Percentiles rank a stretch among this genome's conserved stretches.
Conservation (phyloP, 352 stramenopile genomes). For the Saprolegnia diclina region DNA sequence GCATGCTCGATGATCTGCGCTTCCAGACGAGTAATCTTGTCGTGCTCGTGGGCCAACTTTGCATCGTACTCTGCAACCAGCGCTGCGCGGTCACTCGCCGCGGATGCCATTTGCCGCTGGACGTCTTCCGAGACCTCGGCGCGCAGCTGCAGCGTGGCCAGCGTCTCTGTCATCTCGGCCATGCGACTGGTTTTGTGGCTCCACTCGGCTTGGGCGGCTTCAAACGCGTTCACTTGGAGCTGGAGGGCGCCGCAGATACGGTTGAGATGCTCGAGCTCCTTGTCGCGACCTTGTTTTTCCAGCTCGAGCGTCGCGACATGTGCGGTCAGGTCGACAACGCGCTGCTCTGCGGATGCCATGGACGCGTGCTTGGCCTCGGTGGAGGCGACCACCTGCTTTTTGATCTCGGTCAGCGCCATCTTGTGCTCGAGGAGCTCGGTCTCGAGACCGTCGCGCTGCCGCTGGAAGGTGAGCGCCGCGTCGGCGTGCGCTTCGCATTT, state of each 20-base stretch:
- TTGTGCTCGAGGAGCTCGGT: constrained; percentile 18
- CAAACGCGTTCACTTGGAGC: constrained; percentile 20
- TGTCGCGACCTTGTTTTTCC: not conserved
- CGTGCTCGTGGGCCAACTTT: not conserved
- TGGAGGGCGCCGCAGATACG: constrained; percentile 18
- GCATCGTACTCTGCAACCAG: not conserved
- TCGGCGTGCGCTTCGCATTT: constrained; percentile 10
- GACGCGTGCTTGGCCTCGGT: not conserved
- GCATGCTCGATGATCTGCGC: not conserved
- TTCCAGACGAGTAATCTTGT: not conserved
- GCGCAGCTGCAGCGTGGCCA: not conserved
- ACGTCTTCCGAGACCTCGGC: not conserved
- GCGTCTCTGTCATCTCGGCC: not conserved
- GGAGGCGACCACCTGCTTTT: not conserved
- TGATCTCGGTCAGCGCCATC: constrained; percentile 12
- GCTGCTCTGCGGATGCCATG: not conserved
- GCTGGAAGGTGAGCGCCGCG: not conserved
- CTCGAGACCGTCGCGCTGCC: constrained; percentile 13
- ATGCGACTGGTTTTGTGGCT: not conserved
- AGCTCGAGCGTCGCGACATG: constrained; percentile 10
- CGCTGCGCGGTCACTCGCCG: not conserved
- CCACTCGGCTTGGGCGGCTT: constrained; percentile 4
- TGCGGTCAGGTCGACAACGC: not conserved
- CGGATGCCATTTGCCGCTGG: not conserved
- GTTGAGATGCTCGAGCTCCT: constrained; percentile 18